Evolutionary conservation across 2,329 filamentous ascomycete genomes (phyloP).

Genomic region (Aureobasidium sp.): DNA sequence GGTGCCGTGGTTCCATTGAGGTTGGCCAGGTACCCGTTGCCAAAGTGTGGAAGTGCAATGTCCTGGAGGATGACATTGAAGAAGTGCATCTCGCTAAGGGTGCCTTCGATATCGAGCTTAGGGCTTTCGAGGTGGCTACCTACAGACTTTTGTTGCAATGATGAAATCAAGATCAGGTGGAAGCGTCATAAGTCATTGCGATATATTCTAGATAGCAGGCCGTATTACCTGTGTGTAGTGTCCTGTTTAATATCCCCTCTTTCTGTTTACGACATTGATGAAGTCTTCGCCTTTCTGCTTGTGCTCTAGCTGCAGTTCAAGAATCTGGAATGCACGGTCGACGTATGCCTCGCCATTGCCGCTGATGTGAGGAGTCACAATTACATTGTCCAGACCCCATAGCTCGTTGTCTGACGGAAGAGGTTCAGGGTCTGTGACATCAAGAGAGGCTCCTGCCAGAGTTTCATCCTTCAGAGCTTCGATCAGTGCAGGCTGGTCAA

Average conservation of each 20-base stretch:
- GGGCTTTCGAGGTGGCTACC: conserved; percentile 34
- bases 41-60: conserved; percentile 73
- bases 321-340: conserved; percentile 50
- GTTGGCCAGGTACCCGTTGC: conserved; percentile 62
- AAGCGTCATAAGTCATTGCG: neutral
- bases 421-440: conserved; percentile 75
- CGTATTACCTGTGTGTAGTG: neutral
- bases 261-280: conserved; percentile 56
- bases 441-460: conserved; percentile 62
- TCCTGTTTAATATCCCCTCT: conserved; percentile 50
- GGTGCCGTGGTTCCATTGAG: conserved; percentile 61
- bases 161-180: neutral
- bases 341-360: conserved; percentile 48
- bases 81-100: conserved; percentile 48
- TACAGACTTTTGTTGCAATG: conserved; percentile 29
- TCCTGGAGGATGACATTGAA: conserved; percentile 80
- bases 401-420: conserved; percentile 60
- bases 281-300: conserved; percentile 47
- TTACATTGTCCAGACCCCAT: conserved; percentile 63
- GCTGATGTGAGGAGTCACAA: conserved; percentile 63
- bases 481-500: conserved; percentile 58
- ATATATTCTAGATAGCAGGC: neutral
- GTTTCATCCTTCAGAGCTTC: conserved; percentile 51
- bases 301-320: conserved; percentile 51
- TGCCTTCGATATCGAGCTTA: conserved; percentile 33